Evolutionary conservation across 2,329 filamentous ascomycete species (phyloP).

Genomic region (Cladophialophora immunda): DNA sequence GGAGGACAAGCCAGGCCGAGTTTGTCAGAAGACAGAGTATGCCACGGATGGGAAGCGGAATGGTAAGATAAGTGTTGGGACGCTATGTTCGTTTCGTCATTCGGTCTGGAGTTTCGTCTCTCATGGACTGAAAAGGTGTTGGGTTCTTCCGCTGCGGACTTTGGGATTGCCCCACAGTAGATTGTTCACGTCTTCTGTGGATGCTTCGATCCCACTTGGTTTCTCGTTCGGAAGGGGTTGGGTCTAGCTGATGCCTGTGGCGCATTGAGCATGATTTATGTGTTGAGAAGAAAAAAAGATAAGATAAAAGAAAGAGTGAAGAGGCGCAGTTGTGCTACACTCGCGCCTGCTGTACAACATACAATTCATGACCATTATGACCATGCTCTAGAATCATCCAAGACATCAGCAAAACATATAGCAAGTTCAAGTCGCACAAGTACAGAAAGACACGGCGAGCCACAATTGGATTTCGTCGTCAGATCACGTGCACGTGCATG

Average conservation of each 20-base stretch:
- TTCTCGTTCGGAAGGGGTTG: neutral
- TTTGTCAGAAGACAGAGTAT: slow-evolving; percentile 31
- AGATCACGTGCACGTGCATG: neutral
- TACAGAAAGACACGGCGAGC: no score
- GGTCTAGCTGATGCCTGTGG: neutral
- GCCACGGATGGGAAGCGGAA: slow-evolving; percentile 24
- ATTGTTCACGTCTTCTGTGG: neutral
- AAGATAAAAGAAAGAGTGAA: neutral
- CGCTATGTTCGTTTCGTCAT: neutral
- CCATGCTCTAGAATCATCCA: no score
- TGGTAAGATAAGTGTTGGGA: slow-evolving; percentile 11
- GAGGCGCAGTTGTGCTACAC: neutral
- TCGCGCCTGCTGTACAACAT: no score
- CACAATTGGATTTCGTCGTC: neutral
- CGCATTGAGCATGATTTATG: neutral
- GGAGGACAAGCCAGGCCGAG: slow-evolving; percentile 33
- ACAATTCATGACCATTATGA: no score
- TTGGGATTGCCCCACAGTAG: neutral
- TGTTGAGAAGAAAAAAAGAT: neutral
- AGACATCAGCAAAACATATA: no score
- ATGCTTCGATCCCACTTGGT: neutral
- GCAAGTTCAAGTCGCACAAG: no score
- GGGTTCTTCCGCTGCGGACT: neutral
- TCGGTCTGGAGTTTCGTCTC: neutral
- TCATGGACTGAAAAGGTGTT: neutral